Evolutionary conservation across 2,329 filamentous ascomycete genomes (phyloP), one percentile per base, ranked within the genome.

Genomic region (Graphilbum ipis-grandicollis): DNA sequence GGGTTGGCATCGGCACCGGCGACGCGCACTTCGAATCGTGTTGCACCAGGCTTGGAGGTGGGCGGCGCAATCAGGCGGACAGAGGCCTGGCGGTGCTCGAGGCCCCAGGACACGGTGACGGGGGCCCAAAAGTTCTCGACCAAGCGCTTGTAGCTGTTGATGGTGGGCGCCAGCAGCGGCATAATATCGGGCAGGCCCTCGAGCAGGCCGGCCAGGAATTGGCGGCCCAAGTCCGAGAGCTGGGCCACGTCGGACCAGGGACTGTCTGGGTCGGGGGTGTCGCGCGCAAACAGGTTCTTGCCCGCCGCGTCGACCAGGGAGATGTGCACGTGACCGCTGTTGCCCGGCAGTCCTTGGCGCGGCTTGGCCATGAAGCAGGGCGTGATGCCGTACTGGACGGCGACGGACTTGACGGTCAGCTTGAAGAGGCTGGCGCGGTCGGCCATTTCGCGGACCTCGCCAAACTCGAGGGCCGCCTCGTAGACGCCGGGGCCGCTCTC

Each of bases 51-150:
- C 45, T 84, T 88, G 25, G 79, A 71, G 0, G 82, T 90, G 0
- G 90, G 88, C 12, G 88, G 88, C 0, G 83, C 75, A 46, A 98
- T 94, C 25, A 98, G 59, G 15, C 90, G 73, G 45, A 98, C 79
- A 0, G 82, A 92, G 0, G 90, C 88, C 5, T 85, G 86, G 42
- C 90, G 82, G 55, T 98, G 88, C 57, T 96, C 90, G 5, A 94
- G 62, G 1, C 90, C 90, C 90, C 90, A 98, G 0, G 84, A 93
- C 0, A 96, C 90, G 0, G 88, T 94, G 6, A 98, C 90, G 0
- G 90, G 90, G 0, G 90, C 90, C 90, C 90, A 98, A 59, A 94
- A 96, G 60, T 96, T 96, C 63, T 98, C 90, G 3, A 98, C 90
- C 1, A 98, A 69, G 4, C 90, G 78, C 61, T 98, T 98, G 66